Evolutionary conservation across 352 stramenopile species (phyloP).

Genomic region (Pythium sp.): DNA sequence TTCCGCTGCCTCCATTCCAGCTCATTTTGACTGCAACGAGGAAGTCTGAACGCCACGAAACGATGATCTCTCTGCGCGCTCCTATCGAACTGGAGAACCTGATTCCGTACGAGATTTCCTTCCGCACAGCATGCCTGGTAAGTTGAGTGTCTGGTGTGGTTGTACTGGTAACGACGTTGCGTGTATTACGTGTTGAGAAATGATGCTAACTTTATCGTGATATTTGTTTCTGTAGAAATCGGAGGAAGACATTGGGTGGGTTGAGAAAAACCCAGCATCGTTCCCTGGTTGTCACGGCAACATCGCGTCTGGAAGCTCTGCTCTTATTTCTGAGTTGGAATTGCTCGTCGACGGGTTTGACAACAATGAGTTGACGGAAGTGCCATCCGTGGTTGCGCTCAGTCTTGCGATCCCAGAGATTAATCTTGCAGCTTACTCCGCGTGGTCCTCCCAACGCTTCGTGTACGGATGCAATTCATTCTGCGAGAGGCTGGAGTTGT

Average conservation of each 20-base stretch:
- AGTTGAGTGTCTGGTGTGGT: slow-evolving; percentile 11
- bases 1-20: slow-evolving; percentile 68
- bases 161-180: slow-evolving; percentile 6
- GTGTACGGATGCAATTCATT: slow-evolving; percentile 68
- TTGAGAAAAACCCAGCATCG: slow-evolving; percentile 59
- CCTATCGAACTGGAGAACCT: slow-evolving; percentile 78
- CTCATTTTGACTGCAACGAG: slow-evolving; percentile 64
- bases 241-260: slow-evolving; percentile 55
- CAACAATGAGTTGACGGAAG: slow-evolving; percentile 33
- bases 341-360: slow-evolving; percentile 50
- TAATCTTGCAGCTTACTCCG: slow-evolving; percentile 46
- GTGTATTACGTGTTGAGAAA: not conserved
- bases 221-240: slow-evolving; percentile 47
- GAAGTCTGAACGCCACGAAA: slow-evolving; percentile 79
- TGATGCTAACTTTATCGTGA: slow-evolving; percentile 11
- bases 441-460: slow-evolving; percentile 53
- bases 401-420: slow-evolving; percentile 72
- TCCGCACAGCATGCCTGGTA: slow-evolving; percentile 72
- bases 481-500: slow-evolving; percentile 68
- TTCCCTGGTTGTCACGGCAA: slow-evolving; percentile 60
- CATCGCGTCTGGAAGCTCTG: slow-evolving; percentile 53
- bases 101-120: slow-evolving; percentile 66
- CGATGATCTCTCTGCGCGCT: slow-evolving; percentile 60
- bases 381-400: slow-evolving; percentile 63
- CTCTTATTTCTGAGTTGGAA: slow-evolving; percentile 66